Evolutionary conservation across 2,329 filamentous ascomycete genomes (phyloP).

Genomic region (Botryotinia narcissicola): DNA sequence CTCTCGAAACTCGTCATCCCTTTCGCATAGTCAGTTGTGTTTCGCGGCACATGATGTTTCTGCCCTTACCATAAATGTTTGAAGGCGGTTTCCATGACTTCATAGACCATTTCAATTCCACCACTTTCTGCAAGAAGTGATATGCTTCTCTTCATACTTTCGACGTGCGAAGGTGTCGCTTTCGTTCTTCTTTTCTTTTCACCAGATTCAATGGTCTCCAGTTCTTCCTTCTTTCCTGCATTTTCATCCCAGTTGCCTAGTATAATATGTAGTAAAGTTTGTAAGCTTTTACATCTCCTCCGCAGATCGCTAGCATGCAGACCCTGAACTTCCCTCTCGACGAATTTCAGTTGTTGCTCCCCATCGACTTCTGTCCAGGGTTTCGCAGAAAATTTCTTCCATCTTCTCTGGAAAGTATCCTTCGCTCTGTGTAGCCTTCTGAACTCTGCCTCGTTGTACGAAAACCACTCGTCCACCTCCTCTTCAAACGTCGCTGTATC

Average conservation of each 20-base stretch:
- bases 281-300: conserved; percentile 52
- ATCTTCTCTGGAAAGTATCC: conserved; percentile 73
- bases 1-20: conserved; percentile 40
- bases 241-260: conserved; percentile 71
- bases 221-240: conserved; percentile 47
- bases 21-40: conserved; percentile 22
- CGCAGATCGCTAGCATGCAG: conserved; percentile 48
- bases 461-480: conserved; percentile 97
- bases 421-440: conserved; percentile 73
- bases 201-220: conserved; percentile 40
- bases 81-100: conserved; percentile 37
- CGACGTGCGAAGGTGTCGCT: conserved; percentile 56
- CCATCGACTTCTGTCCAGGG: conserved; percentile 67
- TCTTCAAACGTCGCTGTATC: conserved; percentile 74
- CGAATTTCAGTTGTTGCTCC: conserved; percentile 55
- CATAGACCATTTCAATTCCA: conserved; percentile 34
- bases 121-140: conserved; percentile 51
- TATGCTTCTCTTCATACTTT: conserved; percentile 56
- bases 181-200: conserved; percentile 48
- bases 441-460: conserved; percentile 84
- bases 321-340: conserved; percentile 51
- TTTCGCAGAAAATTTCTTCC: conserved; percentile 54
- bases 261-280: conserved; percentile 58
- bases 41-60: background rate
- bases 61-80: conserved; percentile 38